Percentiles rank a stretch among this genome's conserved stretches.
phyloP scores from a whole-genome alignment of 768 basidiomycete genomes.

The Russula brevipes region DNA sequence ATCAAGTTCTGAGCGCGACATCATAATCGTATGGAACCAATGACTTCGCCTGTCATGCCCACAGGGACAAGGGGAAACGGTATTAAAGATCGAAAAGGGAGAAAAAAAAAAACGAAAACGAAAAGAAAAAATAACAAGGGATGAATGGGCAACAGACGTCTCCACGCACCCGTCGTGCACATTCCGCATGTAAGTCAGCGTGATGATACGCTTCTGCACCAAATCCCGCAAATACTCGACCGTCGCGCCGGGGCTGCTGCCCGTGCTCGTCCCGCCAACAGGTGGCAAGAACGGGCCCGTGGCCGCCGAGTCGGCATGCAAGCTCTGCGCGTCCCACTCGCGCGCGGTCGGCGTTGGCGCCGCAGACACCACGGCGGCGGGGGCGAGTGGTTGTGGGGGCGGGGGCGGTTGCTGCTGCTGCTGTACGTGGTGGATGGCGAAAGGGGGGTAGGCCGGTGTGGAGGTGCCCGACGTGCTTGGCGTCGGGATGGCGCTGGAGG shows the following conservation, averaged over 20 bases:
- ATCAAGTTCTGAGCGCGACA: constrained; percentile 69
- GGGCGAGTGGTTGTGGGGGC: not conserved
- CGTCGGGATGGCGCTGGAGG: constrained; percentile 23
- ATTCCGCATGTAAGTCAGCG: constrained; percentile 78
- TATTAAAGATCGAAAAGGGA: not conserved
- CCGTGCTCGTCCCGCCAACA: constrained; percentile 3
- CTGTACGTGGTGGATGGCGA: constrained; percentile 1
- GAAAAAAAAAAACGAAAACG: too few species aligned
- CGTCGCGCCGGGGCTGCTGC: constrained; percentile 49
- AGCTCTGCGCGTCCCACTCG: constrained; percentile 71
- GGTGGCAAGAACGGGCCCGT: constrained; percentile 8
- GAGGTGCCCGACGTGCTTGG: constrained; percentile 26
- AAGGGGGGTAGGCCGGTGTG: constrained; percentile 26
- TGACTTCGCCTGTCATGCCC: constrained; percentile 54
- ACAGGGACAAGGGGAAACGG: not conserved
- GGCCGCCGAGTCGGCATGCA: constrained; percentile 41
- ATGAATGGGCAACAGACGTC: not conserved
- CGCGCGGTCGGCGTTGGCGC: constrained; percentile 30
- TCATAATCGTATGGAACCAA: constrained; percentile 85
- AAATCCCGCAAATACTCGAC: constrained; percentile 75
- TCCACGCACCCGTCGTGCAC: constrained; percentile 76
- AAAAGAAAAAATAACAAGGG: not conserved
- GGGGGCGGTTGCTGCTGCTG: not conserved
- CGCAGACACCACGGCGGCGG: not conserved
- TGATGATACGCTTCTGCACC: constrained; percentile 79